Conservation (phyloP, 805 yeast genomes). For the Spathaspora girioi region DNA sequence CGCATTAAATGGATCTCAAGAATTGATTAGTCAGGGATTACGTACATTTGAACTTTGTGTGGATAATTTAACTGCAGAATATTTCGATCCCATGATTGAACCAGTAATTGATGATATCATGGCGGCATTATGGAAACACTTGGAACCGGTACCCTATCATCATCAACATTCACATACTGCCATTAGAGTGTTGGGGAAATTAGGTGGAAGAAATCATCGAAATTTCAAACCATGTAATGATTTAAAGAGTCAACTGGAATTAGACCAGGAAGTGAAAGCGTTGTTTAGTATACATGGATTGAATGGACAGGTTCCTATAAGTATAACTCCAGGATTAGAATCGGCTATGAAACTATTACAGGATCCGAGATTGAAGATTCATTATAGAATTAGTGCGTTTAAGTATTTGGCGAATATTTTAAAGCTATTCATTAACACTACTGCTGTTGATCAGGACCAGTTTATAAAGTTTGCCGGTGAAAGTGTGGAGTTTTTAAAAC, state of each 20-base stretch:
- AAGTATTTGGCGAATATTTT: constrained; percentile 63
- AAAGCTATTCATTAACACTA: constrained; percentile 61
- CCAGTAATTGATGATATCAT: constrained; percentile 94
- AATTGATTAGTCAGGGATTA: constrained; percentile 89
- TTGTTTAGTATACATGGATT: constrained; percentile 71
- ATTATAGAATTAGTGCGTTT: constrained; percentile 76
- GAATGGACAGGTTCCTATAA: constrained; percentile 54
- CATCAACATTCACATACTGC: constrained; percentile 96
- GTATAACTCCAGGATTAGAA: constrained; percentile 78
- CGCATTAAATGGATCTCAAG: constrained; percentile 88
- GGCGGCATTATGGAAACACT: constrained; percentile 87
- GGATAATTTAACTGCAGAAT: constrained; percentile 92
- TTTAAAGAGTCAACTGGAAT: constrained; percentile 48
- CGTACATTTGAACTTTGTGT: constrained; percentile 94
- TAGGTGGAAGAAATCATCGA: constrained; percentile 93
- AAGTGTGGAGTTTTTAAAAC: constrained; percentile 44
- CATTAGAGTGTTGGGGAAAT: constrained; percentile 84
- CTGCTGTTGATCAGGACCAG: constrained; percentile 42
- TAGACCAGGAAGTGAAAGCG: constrained; percentile 71
- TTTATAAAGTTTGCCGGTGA: constrained; percentile 42
- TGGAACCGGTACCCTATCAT: constrained; percentile 89
- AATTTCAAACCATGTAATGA: constrained; percentile 75
- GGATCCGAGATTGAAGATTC: constrained; percentile 57
- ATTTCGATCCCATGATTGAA: constrained; percentile 94
- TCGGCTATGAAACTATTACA: constrained; percentile 75